Percentiles rank a stretch among this genome's conserved stretches.
Evolutionary conservation across 2,329 filamentous ascomycete species (phyloP).

Genomic region (Pseudogymnoascus sp.): DNA sequence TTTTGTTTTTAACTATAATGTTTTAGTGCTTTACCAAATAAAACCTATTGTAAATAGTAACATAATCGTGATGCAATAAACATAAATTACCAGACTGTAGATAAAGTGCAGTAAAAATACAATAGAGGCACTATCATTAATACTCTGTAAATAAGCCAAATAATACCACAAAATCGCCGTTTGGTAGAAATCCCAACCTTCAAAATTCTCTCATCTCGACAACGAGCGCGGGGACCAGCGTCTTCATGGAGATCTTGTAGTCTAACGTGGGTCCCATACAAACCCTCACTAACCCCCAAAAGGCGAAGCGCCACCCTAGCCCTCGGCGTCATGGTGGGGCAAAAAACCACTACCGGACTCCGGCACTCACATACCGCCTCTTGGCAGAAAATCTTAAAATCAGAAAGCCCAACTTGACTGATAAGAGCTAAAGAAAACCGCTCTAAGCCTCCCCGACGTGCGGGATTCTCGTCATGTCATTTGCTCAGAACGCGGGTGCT

Average conservation of each 20-base stretch:
- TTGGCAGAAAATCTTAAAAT: conserved; percentile 6
- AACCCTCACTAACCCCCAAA: not conserved
- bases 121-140: not conserved
- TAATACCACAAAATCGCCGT: no score
- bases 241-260: conserved; percentile 8
- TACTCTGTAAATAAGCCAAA: not conserved
- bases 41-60: not conserved
- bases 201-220: not conserved
- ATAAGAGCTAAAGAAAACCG: not conserved
- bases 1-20: not conserved
- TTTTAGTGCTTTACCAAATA: not conserved
- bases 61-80: not conserved
- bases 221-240: not conserved
- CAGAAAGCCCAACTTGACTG: not conserved
- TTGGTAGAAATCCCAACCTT: not conserved
- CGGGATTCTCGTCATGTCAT: not conserved
- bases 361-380: not conserved
- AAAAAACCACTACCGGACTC: not conserved
- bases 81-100: not conserved
- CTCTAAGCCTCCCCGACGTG: not conserved
- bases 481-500: not conserved
- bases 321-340: not conserved
- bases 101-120: not conserved
- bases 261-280: not conserved
- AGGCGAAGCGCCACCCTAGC: not conserved